These are phyloP conservation scores for Sclerospora graminicola DNA, from an alignment of 352 stramenopile genomes.

Conservation along the genomic window DNA sequence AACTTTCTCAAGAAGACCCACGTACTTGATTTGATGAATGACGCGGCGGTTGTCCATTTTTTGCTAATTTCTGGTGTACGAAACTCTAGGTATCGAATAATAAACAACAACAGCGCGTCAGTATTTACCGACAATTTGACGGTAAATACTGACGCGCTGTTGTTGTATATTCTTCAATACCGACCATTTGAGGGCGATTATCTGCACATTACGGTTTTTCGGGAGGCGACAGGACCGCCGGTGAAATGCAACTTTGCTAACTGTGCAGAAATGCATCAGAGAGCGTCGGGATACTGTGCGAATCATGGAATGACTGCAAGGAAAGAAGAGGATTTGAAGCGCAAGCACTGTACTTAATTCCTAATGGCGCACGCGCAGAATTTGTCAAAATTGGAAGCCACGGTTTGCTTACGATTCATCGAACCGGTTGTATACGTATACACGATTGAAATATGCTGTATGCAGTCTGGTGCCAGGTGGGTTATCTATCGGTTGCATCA, in stretches of 20 bases:
- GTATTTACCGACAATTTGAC: no score
- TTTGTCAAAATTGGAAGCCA: constrained; percentile 72
- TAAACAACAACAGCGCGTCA: no score
- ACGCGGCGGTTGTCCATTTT: no score
- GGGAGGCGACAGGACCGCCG: constrained; percentile 25
- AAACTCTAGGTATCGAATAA: no score
- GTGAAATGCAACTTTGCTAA: constrained; percentile 38
- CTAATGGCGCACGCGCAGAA: constrained; percentile 45
- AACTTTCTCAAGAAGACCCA: no score
- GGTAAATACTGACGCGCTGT: no score
- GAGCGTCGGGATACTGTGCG: constrained; percentile 56
- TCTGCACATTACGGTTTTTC: no score
- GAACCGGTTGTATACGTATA: constrained; percentile 79
- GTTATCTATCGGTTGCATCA: constrained; percentile 78
- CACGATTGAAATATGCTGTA: constrained; percentile 64
- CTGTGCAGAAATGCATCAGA: constrained; percentile 53
- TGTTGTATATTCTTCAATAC: no score
- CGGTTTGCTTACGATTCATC: constrained; percentile 67
- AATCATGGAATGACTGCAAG: constrained; percentile 73
- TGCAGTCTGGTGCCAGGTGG: constrained; percentile 63
- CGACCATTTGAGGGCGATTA: no score
- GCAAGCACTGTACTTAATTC: constrained; percentile 74
- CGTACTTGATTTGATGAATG: no score
- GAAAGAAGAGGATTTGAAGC: constrained; percentile 70
- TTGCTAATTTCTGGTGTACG: no score